These are phyloP conservation scores for Postia placenta DNA, from an alignment of 768 basidiomycete species.

Conservation along the genomic window DNA sequence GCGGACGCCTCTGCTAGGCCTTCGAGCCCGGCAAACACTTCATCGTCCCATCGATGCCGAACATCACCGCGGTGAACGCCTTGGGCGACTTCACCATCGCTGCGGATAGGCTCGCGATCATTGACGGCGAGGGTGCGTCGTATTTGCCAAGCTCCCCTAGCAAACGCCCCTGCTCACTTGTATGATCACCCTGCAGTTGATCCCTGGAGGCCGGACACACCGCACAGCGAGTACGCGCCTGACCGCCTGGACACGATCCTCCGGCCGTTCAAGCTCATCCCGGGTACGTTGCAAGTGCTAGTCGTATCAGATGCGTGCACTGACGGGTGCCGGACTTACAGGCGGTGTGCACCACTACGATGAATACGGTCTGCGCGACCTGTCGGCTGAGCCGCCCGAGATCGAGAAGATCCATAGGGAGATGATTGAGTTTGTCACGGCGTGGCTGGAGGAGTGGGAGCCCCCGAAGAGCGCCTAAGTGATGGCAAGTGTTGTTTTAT, in stretches of 20 bases:
- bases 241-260: slow-evolving; percentile 65
- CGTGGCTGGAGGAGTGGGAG: slow-evolving; percentile 56
- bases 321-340: slow-evolving; percentile 27
- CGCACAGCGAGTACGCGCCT: slow-evolving; percentile 68
- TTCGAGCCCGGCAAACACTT: slow-evolving; percentile 76
- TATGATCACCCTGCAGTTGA: slow-evolving; percentile 50
- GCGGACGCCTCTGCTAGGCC: slow-evolving; percentile 37
- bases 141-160: background rate
- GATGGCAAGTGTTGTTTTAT: background rate
- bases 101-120: slow-evolving; percentile 77
- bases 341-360: slow-evolving; percentile 73
- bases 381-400: slow-evolving; percentile 61
- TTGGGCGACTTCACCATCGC: slow-evolving; percentile 83
- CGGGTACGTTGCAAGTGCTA: slow-evolving; percentile 54
- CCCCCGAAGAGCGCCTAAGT: background rate
- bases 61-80: slow-evolving; percentile 75
- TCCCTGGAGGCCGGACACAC: slow-evolving; percentile 86
- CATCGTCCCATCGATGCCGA: slow-evolving; percentile 64
- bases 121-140: slow-evolving; percentile 70
- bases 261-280: slow-evolving; percentile 83
- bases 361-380: slow-evolving; percentile 66
- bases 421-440: slow-evolving; percentile 71
- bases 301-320: background rate
- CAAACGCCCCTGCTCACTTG: background rate
- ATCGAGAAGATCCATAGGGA: slow-evolving; percentile 79